Evolutionary conservation across 805 yeast species (phyloP).

Genomic region (Myxozyma neglecta): DNA sequence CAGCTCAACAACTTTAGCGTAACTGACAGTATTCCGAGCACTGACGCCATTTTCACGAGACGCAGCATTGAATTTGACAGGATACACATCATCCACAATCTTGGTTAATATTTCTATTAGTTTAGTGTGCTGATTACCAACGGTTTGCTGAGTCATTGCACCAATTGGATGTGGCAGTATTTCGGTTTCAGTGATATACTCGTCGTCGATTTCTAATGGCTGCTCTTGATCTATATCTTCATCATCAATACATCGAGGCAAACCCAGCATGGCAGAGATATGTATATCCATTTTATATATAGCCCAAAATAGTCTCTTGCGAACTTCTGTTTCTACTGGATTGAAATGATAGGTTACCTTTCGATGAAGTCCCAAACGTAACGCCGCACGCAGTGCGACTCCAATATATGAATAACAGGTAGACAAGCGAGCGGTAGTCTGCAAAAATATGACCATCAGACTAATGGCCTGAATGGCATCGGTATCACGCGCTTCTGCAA

Average conservation of each 20-base stretch:
- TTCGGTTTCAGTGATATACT: constrained; percentile 69
- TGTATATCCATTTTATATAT: constrained; percentile 88
- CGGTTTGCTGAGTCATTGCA: constrained; percentile 50
- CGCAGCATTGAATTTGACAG: constrained; percentile 49
- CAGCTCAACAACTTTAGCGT: constrained; percentile 53
- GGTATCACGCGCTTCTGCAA: constrained; percentile 79
- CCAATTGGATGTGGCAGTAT: constrained; percentile 52
- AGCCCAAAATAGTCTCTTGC: constrained; percentile 86
- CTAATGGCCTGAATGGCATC: constrained; percentile 82
- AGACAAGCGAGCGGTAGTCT: constrained; percentile 82
- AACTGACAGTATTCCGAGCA: constrained; percentile 28
- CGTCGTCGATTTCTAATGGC: constrained; percentile 84
- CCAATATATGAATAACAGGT: constrained; percentile 90
- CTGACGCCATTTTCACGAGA: constrained; percentile 12
- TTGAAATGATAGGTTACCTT: constrained; percentile 63
- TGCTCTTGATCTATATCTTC: constrained; percentile 85
- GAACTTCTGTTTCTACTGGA: constrained; percentile 77
- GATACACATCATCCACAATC: constrained; percentile 72
- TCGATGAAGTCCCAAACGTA: constrained; percentile 80
- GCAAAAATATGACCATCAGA: constrained; percentile 80
- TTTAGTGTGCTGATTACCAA: constrained; percentile 83
- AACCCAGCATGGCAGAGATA: constrained; percentile 80
- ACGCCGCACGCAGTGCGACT: constrained; percentile 76
- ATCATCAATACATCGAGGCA: constrained; percentile 73
- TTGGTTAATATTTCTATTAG: constrained; percentile 68